These are phyloP conservation scores for Pseudogymnoascus sp. DNA, from an alignment of 2,329 filamentous ascomycete species.

Conservation along the genomic window DNA sequence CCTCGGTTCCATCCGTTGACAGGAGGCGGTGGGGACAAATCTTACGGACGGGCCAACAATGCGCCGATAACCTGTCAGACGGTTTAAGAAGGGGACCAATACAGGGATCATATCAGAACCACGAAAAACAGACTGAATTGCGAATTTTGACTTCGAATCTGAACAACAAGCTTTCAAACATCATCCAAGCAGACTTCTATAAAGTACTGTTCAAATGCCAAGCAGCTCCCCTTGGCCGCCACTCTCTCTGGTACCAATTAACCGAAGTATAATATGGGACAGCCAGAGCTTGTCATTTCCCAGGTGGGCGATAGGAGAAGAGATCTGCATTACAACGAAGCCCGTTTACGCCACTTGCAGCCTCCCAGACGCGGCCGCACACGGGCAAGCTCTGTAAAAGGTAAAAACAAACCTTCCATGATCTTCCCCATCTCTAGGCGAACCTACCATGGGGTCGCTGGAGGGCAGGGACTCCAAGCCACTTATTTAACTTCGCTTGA, in stretches of 20 bases:
- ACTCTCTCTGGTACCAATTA: not conserved
- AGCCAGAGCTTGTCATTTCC: not conserved
- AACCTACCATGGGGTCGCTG: not conserved
- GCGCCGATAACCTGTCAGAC: not conserved
- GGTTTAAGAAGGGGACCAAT: not conserved
- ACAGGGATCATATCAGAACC: not conserved
- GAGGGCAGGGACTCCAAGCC: not conserved
- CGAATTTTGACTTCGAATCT: not conserved
- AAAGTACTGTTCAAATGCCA: not conserved
- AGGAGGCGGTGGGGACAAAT: not conserved
- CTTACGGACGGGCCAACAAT: not conserved
- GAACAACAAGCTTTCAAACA: not conserved
- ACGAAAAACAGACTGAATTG: not conserved
- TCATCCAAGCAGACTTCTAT: not conserved
- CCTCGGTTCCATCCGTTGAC: not conserved
- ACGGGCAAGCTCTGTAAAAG: too few relatives aligned
- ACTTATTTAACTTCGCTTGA: not conserved
- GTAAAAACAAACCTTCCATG: not conserved
- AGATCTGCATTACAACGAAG: not conserved
- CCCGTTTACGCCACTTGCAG: not conserved
- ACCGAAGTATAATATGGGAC: not conserved
- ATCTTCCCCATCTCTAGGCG: not conserved
- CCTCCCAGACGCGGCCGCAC: not conserved
- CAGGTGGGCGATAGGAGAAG: not conserved
- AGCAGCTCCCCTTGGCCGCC: not conserved